These are phyloP conservation scores for Diaporthe destruens DNA, from an alignment of 2,329 filamentous ascomycete species.

Conservation along the genomic window DNA sequence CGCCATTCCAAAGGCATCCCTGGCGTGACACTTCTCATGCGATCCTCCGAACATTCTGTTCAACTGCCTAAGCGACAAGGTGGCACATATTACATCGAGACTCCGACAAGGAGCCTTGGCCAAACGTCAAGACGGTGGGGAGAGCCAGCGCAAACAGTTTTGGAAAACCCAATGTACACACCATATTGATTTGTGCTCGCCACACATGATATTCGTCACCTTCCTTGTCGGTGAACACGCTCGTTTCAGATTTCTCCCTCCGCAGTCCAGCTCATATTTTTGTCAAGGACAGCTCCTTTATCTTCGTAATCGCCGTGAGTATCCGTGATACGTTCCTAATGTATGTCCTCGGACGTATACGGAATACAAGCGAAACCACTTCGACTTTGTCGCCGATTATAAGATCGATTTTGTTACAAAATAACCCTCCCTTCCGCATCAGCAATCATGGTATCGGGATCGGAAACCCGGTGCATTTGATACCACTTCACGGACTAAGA, in stretches of 20 bases:
- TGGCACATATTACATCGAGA: slow-evolving; percentile 48
- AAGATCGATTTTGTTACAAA: neutral
- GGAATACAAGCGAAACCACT: no score
- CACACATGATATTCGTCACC: no score
- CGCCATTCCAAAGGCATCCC: slow-evolving; percentile 51
- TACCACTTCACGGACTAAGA: neutral
- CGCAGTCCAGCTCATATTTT: no score
- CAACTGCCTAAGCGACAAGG: slow-evolving; percentile 45
- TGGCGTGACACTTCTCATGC: slow-evolving; percentile 49
- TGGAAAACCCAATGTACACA: slow-evolving; percentile 52
- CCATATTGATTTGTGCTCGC: slow-evolving; percentile 38
- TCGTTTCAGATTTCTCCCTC: no score
- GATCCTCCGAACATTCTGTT: slow-evolving; percentile 51
- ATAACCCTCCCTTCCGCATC: slow-evolving; percentile 9
- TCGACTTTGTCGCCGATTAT: neutral
- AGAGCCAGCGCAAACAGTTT: slow-evolving; percentile 50
- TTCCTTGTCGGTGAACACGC: no score
- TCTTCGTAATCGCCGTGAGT: no score
- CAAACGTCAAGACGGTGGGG: slow-evolving; percentile 43
- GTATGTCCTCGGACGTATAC: no score
- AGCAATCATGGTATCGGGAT: neutral
- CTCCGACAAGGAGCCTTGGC: slow-evolving; percentile 44
- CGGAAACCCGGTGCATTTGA: neutral
- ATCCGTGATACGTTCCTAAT: no score
- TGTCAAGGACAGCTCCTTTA: no score